A percentile compares a stretch with the other conserved stretches of the same genome.
Evolutionary conservation across 2,329 filamentous ascomycete species (phyloP).

Genomic region (Onygenales sp.): DNA sequence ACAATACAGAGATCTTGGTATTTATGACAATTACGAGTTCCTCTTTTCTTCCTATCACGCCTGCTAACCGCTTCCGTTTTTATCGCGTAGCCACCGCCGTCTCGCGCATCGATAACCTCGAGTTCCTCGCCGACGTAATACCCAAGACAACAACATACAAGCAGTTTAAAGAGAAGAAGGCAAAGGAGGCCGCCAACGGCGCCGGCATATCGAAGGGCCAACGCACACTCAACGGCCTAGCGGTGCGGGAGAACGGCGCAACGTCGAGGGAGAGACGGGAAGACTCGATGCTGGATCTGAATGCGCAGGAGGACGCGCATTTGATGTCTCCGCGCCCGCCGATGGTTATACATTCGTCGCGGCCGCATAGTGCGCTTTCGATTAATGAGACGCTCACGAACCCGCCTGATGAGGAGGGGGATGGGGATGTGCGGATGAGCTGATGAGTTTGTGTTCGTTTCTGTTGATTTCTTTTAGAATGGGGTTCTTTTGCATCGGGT

Average conservation of each 20-base stretch:
- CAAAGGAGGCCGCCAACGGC: slow-evolving; percentile 23
- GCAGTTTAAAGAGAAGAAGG: slow-evolving; percentile 56
- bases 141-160: slow-evolving; percentile 77
- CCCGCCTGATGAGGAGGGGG: slow-evolving; percentile 36
- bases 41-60: neutral
- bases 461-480: neutral
- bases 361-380: slow-evolving; percentile 42
- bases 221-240: slow-evolving; percentile 23
- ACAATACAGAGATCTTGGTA: slow-evolving; percentile 90
- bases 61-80: slow-evolving; percentile 8
- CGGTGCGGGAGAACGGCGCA: slow-evolving; percentile 15
- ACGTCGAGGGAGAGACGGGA: slow-evolving; percentile 11
- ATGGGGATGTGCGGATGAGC: slow-evolving; percentile 14
- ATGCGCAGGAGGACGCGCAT: slow-evolving; percentile 9
- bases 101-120: slow-evolving; percentile 80
- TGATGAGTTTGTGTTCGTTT: neutral
- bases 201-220: slow-evolving; percentile 29
- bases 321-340: slow-evolving; percentile 23
- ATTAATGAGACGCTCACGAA: neutral
- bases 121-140: slow-evolving; percentile 86
- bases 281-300: slow-evolving; percentile 11
- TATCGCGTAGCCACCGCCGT: slow-evolving; percentile 62
- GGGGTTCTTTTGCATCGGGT: neutral
- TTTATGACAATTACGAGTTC: neutral
- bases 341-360: slow-evolving; percentile 20